phyloP scores from a whole-genome alignment of 2,329 filamentous ascomycete genomes.

The Lachnellula occidentalis region DNA sequence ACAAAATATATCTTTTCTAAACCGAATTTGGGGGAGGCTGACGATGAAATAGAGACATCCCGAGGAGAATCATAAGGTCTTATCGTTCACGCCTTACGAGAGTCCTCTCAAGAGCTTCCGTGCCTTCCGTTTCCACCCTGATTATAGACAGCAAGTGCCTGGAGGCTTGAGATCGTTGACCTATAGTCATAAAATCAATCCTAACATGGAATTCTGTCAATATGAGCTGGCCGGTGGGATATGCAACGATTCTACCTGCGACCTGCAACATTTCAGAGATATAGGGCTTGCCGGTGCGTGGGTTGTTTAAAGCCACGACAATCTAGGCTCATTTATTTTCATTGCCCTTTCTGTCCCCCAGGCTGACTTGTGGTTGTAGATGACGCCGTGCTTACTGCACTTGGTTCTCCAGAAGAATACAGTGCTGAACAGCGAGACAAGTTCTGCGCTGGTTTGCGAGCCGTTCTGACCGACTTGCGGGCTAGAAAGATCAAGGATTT shows the following conservation, averaged over 20 bases:
- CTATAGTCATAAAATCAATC: conserved; percentile 86
- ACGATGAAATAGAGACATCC: conserved; percentile 17
- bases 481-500: conserved; percentile 59
- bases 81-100: conserved; percentile 59
- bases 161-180: conserved; percentile 85
- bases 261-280: conserved; percentile 72
- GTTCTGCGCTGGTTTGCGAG: conserved; percentile 57
- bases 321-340: conserved; percentile 17
- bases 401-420: conserved; percentile 62
- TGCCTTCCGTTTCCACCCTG: conserved; percentile 84
- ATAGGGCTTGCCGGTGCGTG: conserved; percentile 72
- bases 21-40: conserved; percentile 19
- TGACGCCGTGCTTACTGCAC: conserved; percentile 66
- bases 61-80: conserved; percentile 4
- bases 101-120: conserved; percentile 80
- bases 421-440: conserved; percentile 53
- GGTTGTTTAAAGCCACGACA: conserved; percentile 22
- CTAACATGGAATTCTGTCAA: conserved; percentile 67
- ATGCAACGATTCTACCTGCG: conserved; percentile 70
- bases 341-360: conserved; percentile 29
- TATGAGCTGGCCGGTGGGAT: conserved; percentile 64
- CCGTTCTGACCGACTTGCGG: conserved; percentile 55
- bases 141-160: conserved; percentile 61
- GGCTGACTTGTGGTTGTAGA: conserved; percentile 47
- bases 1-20: conserved; percentile 12